phyloP scores from a whole-genome alignment of 495 filamentous ascomycete genomes.

The Neurospora sublineolata region DNA sequence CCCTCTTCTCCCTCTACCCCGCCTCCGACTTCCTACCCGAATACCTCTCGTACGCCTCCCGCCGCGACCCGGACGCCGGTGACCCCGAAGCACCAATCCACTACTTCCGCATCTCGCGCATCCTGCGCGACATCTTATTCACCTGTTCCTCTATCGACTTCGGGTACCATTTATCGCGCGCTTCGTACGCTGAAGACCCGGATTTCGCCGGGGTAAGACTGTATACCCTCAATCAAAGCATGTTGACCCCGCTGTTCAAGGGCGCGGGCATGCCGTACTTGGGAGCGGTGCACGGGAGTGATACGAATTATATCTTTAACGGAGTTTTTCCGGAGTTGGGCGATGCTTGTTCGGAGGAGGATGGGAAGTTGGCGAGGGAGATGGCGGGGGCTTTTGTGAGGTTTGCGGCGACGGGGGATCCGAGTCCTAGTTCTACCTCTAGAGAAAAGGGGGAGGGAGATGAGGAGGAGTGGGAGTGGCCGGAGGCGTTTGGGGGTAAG shows the following conservation, averaged over 20 bases:
- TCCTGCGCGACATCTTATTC: constrained; percentile 22
- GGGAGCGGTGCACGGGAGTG: constrained; percentile 16
- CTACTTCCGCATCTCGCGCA: constrained; percentile 20
- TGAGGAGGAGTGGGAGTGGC: constrained; percentile 2
- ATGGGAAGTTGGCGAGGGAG: constrained; percentile 8
- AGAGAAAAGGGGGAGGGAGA: not conserved
- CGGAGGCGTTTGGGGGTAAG: constrained; percentile 6
- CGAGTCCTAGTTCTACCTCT: not conserved
- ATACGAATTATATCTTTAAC: constrained; percentile 23
- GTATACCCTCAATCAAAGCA: constrained; percentile 22
- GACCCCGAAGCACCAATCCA: constrained; percentile 15
- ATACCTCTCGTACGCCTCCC: constrained; percentile 9
- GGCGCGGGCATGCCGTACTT: constrained; percentile 19
- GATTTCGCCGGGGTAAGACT: constrained; percentile 7
- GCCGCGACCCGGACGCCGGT: not conserved
- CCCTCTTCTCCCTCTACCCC: constrained; percentile 16
- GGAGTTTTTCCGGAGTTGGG: constrained; percentile 14
- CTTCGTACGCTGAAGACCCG: not conserved
- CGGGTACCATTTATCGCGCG: constrained; percentile 10
- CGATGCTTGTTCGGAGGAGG: constrained; percentile 3
- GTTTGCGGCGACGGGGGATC: constrained; percentile 12
- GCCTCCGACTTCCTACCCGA: constrained; percentile 12
- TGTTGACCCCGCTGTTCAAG: constrained; percentile 13
- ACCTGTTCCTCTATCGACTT: constrained; percentile 22
- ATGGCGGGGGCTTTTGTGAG: constrained; percentile 8